A percentile compares a stretch with the other conserved stretches of the same genome.
Conservation (phyloP, 192 early-diverging fungal species). For the Entomortierella lignicola region DNA sequence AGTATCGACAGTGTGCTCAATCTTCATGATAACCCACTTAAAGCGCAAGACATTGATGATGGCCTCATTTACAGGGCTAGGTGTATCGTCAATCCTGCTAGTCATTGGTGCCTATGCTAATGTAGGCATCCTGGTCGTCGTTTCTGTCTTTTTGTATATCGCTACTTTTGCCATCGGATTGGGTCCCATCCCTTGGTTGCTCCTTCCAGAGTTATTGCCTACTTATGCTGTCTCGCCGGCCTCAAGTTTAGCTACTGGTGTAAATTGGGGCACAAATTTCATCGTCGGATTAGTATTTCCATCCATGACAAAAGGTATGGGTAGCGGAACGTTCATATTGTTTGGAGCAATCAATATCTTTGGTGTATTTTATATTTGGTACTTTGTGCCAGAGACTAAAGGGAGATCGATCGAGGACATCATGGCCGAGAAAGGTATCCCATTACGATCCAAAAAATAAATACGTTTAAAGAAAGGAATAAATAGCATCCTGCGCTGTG, state of each 20-base stretch:
- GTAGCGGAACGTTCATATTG: constrained; percentile 64
- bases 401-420: constrained; percentile 70
- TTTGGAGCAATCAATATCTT: constrained; percentile 75
- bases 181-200: constrained; percentile 85
- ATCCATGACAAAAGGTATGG: constrained; percentile 42
- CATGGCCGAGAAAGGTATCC: constrained; percentile 28
- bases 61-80: constrained; percentile 69
- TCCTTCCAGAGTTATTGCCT: constrained; percentile 81
- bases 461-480: neutral
- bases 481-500: too few relatives aligned
- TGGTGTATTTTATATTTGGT: constrained; percentile 71
- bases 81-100: constrained; percentile 66
- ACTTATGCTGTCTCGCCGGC: constrained; percentile 77
- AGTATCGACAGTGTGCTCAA: constrained; percentile 64
- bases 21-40: constrained; percentile 70
- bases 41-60: constrained; percentile 74
- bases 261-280: constrained; percentile 74
- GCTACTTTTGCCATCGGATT: constrained; percentile 81
- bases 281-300: constrained; percentile 58
- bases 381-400: constrained; percentile 86
- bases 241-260: constrained; percentile 74
- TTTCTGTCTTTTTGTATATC: constrained; percentile 81
- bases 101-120: constrained; percentile 67
- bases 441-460: neutral
- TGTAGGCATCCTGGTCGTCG: constrained; percentile 63